Conservation (phyloP, 306 rosid species). For the Albizia julibrissin region DNA sequence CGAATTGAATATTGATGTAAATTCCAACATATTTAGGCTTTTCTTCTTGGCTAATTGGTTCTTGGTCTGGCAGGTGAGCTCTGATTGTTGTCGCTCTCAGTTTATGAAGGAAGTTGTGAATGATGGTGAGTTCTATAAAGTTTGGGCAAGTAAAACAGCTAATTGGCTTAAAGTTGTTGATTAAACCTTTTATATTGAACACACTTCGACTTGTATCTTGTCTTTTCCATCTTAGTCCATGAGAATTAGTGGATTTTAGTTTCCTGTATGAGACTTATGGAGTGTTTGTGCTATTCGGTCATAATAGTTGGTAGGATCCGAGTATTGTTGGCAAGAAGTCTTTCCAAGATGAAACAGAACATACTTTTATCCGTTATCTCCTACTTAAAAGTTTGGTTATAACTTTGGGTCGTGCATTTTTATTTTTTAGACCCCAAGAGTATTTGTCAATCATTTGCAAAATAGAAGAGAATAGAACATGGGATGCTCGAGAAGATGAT, state of each 20-base stretch:
- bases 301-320: background rate
- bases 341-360: background rate
- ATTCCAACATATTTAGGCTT: background rate
- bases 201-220: conserved; percentile 14
- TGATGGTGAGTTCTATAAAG: conserved; percentile 29
- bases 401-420: background rate
- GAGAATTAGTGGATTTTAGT: conserved; percentile 33
- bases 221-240: conserved; percentile 1
- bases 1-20: background rate
- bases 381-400: background rate
- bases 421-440: background rate
- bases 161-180: conserved; percentile 32
- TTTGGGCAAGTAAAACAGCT: conserved; percentile 19
- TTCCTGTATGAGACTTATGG: conserved; percentile 26
- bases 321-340: background rate
- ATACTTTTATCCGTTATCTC: background rate
- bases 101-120: conserved; percentile 34
- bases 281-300: conserved; percentile 2
- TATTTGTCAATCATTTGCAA: background rate
- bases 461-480: background rate
- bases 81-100: conserved; percentile 25
- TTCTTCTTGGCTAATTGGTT: conserved; percentile 25
- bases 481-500: background rate
- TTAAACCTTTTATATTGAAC: conserved; percentile 30
- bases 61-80: conserved; percentile 55